These are phyloP conservation scores for Malassezia slooffiae DNA, from an alignment of 1,284 basidiomycete genomes.

Conservation along the genomic window DNA sequence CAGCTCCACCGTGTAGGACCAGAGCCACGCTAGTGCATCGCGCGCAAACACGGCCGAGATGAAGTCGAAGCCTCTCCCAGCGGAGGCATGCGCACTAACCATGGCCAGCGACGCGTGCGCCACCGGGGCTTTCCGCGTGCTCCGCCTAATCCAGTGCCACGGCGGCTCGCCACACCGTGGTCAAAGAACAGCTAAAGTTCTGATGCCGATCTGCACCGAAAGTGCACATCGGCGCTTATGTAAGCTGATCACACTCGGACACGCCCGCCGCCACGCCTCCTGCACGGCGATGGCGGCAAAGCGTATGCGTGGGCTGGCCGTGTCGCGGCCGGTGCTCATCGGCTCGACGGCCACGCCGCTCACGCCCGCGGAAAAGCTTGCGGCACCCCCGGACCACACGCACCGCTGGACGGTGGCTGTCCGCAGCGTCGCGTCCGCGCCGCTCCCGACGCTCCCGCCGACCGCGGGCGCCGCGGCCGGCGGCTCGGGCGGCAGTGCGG, in stretches of 20 bases:
- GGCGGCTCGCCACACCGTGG: too few species aligned
- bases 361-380: constrained; percentile 62
- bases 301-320: constrained; percentile 52
- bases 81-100: too few species aligned
- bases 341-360: constrained; percentile 85
- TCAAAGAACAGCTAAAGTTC: too few species aligned
- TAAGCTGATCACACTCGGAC: too few species aligned
- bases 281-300: constrained; percentile 1
- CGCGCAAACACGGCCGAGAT: constrained; percentile 7
- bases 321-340: constrained; percentile 84
- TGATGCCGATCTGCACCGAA: too few species aligned
- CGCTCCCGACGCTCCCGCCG: constrained; percentile 45
- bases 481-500: background rate
- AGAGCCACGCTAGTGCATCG: constrained; percentile 12
- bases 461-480: background rate
- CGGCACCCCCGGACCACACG: constrained; percentile 62
- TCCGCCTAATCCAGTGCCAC: too few species aligned
- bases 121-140: too few species aligned
- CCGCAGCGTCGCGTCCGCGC: constrained; percentile 53
- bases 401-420: constrained; percentile 95
- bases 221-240: too few species aligned
- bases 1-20: constrained; percentile 11
- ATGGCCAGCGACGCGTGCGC: too few species aligned
- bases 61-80: background rate
- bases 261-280: too few species aligned